Evolutionary conservation across 2,329 filamentous ascomycete genomes (phyloP), one percentile per base, ranked within the genome.

Genomic region (Calonectria pteridis): DNA sequence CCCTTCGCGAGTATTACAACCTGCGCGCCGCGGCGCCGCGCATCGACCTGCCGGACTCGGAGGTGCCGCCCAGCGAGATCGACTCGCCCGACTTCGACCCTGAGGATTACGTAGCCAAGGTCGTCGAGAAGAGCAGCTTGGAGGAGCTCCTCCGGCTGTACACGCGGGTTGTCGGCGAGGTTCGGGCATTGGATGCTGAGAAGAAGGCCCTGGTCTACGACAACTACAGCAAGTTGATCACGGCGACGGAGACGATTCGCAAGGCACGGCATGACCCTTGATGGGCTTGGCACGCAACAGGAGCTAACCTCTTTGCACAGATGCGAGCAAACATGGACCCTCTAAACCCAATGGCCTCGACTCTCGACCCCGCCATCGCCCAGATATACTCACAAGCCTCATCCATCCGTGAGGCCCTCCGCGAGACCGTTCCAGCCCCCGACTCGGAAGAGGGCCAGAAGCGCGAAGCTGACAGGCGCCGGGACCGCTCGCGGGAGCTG

Each of bases 161-260:
- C 82, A 92, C 93, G 59, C 89, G 91, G 28, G 88, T 96, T 13
- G 85, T 96, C 77, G 90, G 92, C 77, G 96, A 98, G 85, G 96
- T 98, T 62, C 88, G 95, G 46, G 96, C 95, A 2, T 88, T 99
- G 23, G 97, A 98, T 81, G 96, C 96, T 29, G 97, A 99, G 88
- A 94, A 97, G 84, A 99, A 99, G 86, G 96, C 96, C 2, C 86
- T 99, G 75, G 97, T 99, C 6, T 99, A 99, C 84, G 96, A 99
- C 84, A 99, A 99, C 83, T 99, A 98, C 84, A 97, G 94, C 78
- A 98, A 98, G 86, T 86, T 99, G 77, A 98, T 99, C 77, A 91
- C 93, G n/a, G 97, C 97, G 1, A 98, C 97, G 14, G 96, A 98
- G 84, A 98, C 96, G 4, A 99, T 99, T 81, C 91, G 94, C 64